phyloP scores from a whole-genome alignment of 2,329 filamentous ascomycete genomes.

The Xylaria hypoxylon region DNA sequence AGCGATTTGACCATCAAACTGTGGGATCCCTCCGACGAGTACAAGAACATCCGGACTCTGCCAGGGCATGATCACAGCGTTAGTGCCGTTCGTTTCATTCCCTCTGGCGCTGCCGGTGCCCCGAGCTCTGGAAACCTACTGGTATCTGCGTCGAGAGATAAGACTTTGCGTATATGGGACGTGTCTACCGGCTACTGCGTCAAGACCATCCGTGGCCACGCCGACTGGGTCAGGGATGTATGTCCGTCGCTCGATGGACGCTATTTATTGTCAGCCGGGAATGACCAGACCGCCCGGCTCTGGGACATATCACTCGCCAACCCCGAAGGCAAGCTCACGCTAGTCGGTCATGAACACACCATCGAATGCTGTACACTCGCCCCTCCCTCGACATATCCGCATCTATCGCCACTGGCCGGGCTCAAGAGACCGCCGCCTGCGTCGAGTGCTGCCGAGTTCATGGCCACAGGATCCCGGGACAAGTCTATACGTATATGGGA shows the following conservation, averaged over 20 bases:
- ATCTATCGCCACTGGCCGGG: conserved; percentile 81
- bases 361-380: conserved; percentile 90
- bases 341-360: conserved; percentile 87
- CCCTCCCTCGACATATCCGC: conserved; percentile 79
- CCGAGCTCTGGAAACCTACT: conserved; percentile 86
- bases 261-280: conserved; percentile 83
- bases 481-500: conserved; percentile 95
- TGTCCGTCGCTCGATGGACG: conserved; percentile 84
- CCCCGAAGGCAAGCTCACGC: conserved; percentile 79
- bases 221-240: conserved; percentile 92
- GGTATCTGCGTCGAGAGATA: conserved; percentile 87
- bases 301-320: conserved; percentile 82
- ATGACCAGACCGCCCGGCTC: conserved; percentile 82
- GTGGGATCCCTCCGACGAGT: conserved; percentile 92
- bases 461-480: conserved; percentile 89
- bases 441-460: conserved; percentile 83
- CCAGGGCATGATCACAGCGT: conserved; percentile 94
- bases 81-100: conserved; percentile 88
- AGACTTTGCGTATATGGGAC: conserved; percentile 89
- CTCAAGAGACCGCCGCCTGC: conserved; percentile 83
- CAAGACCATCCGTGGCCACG: conserved; percentile 87
- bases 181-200: conserved; percentile 92
- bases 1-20: conserved; percentile 94
- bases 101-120: conserved; percentile 81
- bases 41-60: conserved; percentile 93